A percentile compares a stretch with the other conserved stretches of the same genome.
phyloP scores from a whole-genome alignment of 148 eudicot species.

The Fagopyrum homotropicum region DNA sequence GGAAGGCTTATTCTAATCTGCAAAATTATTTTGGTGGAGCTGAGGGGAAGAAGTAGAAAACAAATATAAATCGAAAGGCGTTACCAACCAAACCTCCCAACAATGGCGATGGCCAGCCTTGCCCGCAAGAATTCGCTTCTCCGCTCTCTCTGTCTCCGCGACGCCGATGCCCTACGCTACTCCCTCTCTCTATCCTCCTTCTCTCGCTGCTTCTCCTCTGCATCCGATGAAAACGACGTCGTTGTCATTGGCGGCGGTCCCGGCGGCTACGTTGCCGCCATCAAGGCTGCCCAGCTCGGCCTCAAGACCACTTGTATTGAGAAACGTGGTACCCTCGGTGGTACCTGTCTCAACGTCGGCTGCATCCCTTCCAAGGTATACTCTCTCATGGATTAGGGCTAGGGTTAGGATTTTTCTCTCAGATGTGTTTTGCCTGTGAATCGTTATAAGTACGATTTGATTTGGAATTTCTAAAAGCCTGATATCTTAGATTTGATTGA shows the following conservation, averaged over 20 bases:
- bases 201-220: constrained; percentile 52
- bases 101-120: constrained; percentile 75
- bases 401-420: background rate
- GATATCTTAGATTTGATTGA: background rate
- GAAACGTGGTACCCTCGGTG: constrained; percentile 87
- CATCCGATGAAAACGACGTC: constrained; percentile 78
- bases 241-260: constrained; percentile 95
- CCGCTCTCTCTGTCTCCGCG: constrained; percentile 24
- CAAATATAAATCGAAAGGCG: background rate
- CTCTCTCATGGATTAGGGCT: background rate
- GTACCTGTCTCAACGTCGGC: constrained; percentile 94
- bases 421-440: background rate
- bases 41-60: background rate
- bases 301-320: constrained; percentile 94
- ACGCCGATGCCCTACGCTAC: constrained; percentile 30
- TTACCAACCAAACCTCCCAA: background rate
- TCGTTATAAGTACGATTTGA: background rate
- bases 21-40: background rate
- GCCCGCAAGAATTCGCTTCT: constrained; percentile 44
- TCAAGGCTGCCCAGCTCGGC: constrained; percentile 93
- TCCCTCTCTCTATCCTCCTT: constrained; percentile 39
- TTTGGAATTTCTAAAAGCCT: background rate
- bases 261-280: constrained; percentile 92
- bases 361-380: constrained; percentile 93
- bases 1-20: background rate